phyloP scores from a whole-genome alignment of 2,329 filamentous ascomycete genomes.

The Diplodia seriata region DNA sequence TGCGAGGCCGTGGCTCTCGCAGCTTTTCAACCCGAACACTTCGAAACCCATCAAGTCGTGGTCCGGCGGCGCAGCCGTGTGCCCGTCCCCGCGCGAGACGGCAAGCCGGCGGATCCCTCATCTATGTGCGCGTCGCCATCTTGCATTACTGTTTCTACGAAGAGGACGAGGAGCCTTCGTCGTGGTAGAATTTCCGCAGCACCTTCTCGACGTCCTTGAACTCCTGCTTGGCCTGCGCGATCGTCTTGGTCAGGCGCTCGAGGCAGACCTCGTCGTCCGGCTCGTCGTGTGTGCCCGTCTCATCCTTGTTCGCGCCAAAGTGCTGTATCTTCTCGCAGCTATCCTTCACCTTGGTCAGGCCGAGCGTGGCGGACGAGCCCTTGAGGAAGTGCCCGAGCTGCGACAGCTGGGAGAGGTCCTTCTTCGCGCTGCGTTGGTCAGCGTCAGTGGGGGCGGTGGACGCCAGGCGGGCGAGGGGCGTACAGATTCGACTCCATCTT shows the following conservation, averaged over 20 bases:
- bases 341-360: slow-evolving; percentile 88
- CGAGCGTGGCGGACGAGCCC: slow-evolving; percentile 93
- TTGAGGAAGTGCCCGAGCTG: slow-evolving; percentile 94
- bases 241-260: slow-evolving; percentile 70
- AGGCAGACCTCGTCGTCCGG: slow-evolving; percentile 72
- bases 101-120: slow-evolving; percentile 3
- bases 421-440: slow-evolving; percentile 61
- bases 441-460: background rate
- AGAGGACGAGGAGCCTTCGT: slow-evolving; percentile 41
- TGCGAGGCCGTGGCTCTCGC: slow-evolving; percentile 26
- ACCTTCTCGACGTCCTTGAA: slow-evolving; percentile 75
- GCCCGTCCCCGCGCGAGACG: slow-evolving; percentile 3
- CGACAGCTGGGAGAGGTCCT: slow-evolving; percentile 77
- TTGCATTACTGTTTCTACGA: slow-evolving; percentile 16
- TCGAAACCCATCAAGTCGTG: slow-evolving; percentile 31
- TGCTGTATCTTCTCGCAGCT: slow-evolving; percentile 97
- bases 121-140: slow-evolving; percentile 18
- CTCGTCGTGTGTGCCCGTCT: slow-evolving; percentile 72
- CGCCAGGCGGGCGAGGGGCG: slow-evolving; percentile 49
- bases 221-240: slow-evolving; percentile 76
- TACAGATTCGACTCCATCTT: slow-evolving; percentile 87
- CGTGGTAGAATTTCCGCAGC: slow-evolving; percentile 74
- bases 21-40: slow-evolving; percentile 27
- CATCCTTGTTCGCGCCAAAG: slow-evolving; percentile 82
- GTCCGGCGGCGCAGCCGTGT: slow-evolving; percentile 29